Percentiles rank a stretch among this genome's conserved stretches.
Conservation (phyloP, 1,139 yeast species). For the Pichia sp. region DNA sequence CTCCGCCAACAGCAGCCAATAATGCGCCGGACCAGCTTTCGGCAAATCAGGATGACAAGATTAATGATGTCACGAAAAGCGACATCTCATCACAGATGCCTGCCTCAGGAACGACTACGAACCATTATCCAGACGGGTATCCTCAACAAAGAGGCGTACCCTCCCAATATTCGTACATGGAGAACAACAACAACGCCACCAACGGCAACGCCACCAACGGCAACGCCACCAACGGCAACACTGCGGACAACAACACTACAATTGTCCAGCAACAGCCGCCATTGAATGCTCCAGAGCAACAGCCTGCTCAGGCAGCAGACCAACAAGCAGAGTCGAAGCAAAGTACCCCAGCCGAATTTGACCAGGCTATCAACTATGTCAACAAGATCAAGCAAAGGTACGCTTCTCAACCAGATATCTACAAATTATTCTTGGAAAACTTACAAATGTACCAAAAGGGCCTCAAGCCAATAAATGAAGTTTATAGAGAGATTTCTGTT, state of each 20-base stretch:
- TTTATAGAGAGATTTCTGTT: conserved; percentile 85
- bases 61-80: neutral
- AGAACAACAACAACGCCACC: conserved; percentile 14
- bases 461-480: conserved; percentile 91
- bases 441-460: conserved; percentile 95
- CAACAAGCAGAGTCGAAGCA: conserved; percentile 25
- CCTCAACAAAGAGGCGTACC: conserved; percentile 11
- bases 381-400: conserved; percentile 93
- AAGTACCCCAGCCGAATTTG: conserved; percentile 90
- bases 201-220: conserved; percentile 15
- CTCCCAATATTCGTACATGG: conserved; percentile 1
- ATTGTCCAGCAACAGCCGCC: neutral
- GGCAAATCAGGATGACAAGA: neutral
- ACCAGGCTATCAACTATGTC: conserved; percentile 94
- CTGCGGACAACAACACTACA: conserved; percentile 16
- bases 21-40: neutral
- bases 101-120: neutral
- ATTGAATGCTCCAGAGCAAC: conserved; percentile 5
- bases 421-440: conserved; percentile 90
- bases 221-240: conserved; percentile 15
- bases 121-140: neutral
- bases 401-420: conserved; percentile 91
- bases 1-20: neutral
- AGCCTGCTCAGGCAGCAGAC: conserved; percentile 9
- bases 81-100: conserved; percentile 1